Base-by-base conservation (phyloP, 208 protist species). In the Blechomonas ayalai region DNA sequence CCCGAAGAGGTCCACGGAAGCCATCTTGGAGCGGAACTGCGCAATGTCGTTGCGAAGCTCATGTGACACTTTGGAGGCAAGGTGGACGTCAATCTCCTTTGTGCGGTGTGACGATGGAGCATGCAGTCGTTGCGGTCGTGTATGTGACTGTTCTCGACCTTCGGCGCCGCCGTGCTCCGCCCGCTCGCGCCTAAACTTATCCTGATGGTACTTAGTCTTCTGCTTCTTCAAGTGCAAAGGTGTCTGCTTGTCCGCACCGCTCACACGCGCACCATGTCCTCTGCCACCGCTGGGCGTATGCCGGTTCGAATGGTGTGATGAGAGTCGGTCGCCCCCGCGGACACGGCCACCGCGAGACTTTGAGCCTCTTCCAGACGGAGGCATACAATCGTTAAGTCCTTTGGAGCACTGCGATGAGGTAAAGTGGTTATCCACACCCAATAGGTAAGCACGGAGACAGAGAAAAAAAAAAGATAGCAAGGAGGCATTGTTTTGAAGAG, bases 51-150 rank as follows among this genome's bases (percentile, higher is more conserved):
- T 52, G 6, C 74, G 66, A 35, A 93, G 42, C 20, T 90, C 78
- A 9, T 73, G 48, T 0, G 85, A 73, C 32, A 93, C 49, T 51
- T 86, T 82, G 7, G 85, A 67, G 12, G 85, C 81, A 12, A 83
- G 54, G 56, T 90, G 71, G 34, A 90, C 73, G 38, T 92, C 80
- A 29, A 89, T 67, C 4, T 82, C 66, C 27, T 69, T 69, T 4
- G 71, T 80, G 15, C 71, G 71, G 48, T 70, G 52, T 3, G 77
- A 82, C 24, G 15, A 12, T 34, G n/a, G 45, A 10, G n/a, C 32
- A 15, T 31, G 6, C 6, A 46, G 31, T 15, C 15, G 29, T 15
- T 19, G 20, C 26, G 9, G 12, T 10, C 19, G 37, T 42, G 37
- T 22, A 9, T 18, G 49, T 4, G 20, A 9, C 3, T 28, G 10